Base-by-base conservation (phyloP, 2,329 filamentous ascomycete genomes). In the Pseudocercospora macadamiae region DNA sequence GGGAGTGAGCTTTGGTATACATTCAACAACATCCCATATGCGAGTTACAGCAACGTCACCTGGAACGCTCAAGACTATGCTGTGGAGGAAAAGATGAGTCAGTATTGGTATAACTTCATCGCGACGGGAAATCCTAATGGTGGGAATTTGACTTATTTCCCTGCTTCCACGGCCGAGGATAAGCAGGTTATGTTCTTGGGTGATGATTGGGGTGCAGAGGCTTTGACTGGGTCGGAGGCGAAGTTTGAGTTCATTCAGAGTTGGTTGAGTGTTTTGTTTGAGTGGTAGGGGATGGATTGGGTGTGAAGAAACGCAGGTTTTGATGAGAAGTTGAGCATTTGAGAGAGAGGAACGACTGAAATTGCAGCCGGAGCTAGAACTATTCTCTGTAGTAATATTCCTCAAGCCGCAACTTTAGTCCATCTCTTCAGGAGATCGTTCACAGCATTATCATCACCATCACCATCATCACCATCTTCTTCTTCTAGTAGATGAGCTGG, bases 161-260 rank as follows among this genome's bases (percentile, higher is more conserved):
- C 51, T 10, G 9, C 51, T 9, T 21, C 28, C 6, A 52, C 49
- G 28, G 30, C 28, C 6, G 16, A 37, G 30, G 49, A 37, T 32
- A 52, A 52, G 49, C 34, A 54, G 14, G 21, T 28, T n/a, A 54
- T 54, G 51, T 54, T 30, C 25, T 30, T 54, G 21, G 51, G 51
- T 21, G 51, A 44, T 5, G 16, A 14, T 9, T 54, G 36, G 36
- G 51, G 51, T n/a, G 6, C 36, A 3, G 18, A 34, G n/a, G 21
- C 19, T 12, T n/a, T 54, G 51, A 45, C 36, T 30, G 34, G 4
- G 14, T 28, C 34, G 4, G 51, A 44, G 21, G 51, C 39, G 34
- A 34, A 54, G 36, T 19, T 44, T 28, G 51, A 28, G 4, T 54
- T 54, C 36, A 54, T 54, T 23, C 34, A 42, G 51, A n/a, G 18